phyloP scores from a whole-genome alignment of 176 grass and related monocot species.

The Lolium perenne region DNA sequence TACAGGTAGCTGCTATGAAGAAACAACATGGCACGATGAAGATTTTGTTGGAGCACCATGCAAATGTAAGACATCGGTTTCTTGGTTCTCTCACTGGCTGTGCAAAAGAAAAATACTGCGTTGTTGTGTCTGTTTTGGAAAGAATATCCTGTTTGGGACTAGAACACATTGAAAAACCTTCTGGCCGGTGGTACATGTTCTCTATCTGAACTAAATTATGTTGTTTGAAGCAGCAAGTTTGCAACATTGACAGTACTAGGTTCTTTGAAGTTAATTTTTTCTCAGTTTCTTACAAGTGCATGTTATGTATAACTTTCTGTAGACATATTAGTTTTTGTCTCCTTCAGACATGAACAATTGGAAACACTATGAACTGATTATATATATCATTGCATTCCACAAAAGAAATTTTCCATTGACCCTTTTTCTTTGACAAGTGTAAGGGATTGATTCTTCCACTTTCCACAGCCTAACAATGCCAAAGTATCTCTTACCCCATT shows the following conservation, averaged over 20 bases:
- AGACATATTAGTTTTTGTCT: neutral
- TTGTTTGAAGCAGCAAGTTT: neutral
- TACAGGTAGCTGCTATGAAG: neutral
- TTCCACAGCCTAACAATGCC: neutral
- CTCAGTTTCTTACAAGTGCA: neutral
- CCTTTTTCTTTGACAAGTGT: neutral
- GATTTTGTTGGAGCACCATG: too few relatives aligned
- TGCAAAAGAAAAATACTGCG: neutral
- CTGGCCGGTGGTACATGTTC: neutral
- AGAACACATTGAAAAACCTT: neutral
- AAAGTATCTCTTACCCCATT: neutral
- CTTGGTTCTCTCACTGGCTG: neutral
- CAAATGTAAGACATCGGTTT: too few relatives aligned
- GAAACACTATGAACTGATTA: neutral
- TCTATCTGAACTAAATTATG: neutral
- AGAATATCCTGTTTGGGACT: neutral
- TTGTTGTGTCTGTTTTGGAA: neutral
- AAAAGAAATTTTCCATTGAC: neutral
- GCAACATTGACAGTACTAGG: neutral
- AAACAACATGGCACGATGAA: too few relatives aligned
- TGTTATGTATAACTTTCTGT: neutral
- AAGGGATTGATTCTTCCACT: neutral
- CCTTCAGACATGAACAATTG: neutral
- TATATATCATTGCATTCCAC: neutral
- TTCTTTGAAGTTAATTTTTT: neutral